Percentiles rank a stretch among this genome's conserved stretches.
Evolutionary conservation across 441 rosid genomes (phyloP).

Genomic region (Metrosideros polymorpha): DNA sequence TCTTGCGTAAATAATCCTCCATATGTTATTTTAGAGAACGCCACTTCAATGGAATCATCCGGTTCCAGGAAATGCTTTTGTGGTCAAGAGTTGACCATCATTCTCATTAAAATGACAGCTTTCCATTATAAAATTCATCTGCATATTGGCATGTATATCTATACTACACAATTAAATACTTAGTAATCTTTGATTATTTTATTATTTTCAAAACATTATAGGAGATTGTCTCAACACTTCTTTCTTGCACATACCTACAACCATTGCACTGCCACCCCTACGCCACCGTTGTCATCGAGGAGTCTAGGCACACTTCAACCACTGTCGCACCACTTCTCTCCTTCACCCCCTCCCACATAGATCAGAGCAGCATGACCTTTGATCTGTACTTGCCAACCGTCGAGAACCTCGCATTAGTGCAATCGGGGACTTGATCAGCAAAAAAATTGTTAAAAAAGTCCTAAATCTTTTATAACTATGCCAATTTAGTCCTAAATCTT

Average conservation of each 20-base stretch:
- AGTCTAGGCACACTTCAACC: not conserved
- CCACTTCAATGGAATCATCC: too few species aligned
- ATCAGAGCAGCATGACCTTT: not conserved
- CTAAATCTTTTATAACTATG: too few species aligned
- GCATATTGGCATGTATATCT: not conserved
- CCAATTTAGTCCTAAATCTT: too few species aligned
- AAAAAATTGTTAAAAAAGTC: too few species aligned
- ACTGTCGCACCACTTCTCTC: not conserved
- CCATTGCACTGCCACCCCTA: not conserved
- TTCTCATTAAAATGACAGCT: too few species aligned
- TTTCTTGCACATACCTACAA: not conserved
- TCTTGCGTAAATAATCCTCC: too few species aligned
- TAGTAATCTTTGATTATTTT: not conserved
- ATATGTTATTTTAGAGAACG: too few species aligned
- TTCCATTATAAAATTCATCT: not conserved
- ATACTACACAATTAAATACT: not conserved
- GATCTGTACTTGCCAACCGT: not conserved
- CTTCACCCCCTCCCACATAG: not conserved
- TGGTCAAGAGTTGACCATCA: too few species aligned
- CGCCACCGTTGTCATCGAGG: not conserved
- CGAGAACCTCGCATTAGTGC: not conserved
- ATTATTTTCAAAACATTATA: not conserved
- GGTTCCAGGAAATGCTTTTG: too few species aligned
- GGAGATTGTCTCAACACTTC: not conserved
- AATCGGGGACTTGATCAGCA: too few species aligned